Conservation (phyloP, 2,329 filamentous ascomycete species). For the Magnaporthiopsis rhizophila region DNA sequence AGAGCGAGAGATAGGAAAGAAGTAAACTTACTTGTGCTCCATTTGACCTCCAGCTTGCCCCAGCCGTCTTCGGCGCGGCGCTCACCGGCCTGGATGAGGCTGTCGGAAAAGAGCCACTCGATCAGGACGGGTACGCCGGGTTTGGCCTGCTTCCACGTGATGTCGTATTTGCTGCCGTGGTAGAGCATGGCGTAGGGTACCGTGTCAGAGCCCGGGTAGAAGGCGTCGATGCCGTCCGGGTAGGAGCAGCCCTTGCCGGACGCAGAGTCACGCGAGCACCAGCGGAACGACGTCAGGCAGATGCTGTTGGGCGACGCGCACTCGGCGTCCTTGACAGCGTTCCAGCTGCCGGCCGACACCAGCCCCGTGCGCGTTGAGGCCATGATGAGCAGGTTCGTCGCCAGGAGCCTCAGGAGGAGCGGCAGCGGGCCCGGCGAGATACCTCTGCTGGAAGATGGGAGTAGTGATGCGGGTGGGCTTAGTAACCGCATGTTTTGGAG, state of each 20-base stretch:
- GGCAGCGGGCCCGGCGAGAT: no score
- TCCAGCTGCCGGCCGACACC: not conserved
- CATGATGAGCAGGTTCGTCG: not conserved
- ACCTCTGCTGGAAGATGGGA: no score
- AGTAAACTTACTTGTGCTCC: constrained; percentile 6
- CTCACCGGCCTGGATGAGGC: not conserved
- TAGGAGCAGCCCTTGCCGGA: constrained; percentile 1
- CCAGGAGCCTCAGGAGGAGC: not conserved
- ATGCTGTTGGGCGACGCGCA: constrained; percentile 4
- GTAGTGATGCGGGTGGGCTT: not conserved
- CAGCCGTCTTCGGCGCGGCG: not conserved
- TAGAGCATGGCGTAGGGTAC: constrained; percentile 7
- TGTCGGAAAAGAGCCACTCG: constrained; percentile 6
- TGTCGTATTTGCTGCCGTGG: constrained; percentile 3
- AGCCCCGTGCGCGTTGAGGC: not conserved
- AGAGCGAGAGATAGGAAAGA: not conserved
- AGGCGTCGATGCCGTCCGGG: constrained; percentile 5
- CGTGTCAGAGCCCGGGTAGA: constrained; percentile 3
- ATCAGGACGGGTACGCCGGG: constrained; percentile 6
- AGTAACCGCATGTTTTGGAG: not conserved
- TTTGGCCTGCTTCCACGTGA: constrained; percentile 8
- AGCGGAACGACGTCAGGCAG: constrained; percentile 8
- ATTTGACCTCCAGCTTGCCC: constrained; percentile 5
- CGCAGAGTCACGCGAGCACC: not conserved
- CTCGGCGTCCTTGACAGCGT: constrained; percentile 6